Evolutionary conservation across 306 rosid species (phyloP), one percentile per base, ranked within the genome.

Genomic region (Boehmeria nivea): DNA sequence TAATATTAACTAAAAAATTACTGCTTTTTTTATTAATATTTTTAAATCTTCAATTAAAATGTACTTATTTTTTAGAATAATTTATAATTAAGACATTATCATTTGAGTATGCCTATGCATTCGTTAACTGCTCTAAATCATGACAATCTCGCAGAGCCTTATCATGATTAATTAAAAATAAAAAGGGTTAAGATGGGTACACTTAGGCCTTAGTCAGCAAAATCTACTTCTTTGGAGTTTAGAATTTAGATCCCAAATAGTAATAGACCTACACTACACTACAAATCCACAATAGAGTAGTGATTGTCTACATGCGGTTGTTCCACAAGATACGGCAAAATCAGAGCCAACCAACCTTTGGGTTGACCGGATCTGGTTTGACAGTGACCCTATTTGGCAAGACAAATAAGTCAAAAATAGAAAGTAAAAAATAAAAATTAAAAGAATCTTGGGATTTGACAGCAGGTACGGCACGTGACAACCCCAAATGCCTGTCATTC

Each of bases 401-500:
- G 40, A 40, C 45, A 40, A 31, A 31, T 40, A 40, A 40, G 15
- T 11, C 17, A 40, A 40, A 11, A 40, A 40, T 40, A 40, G 36
- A 31, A 31, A 31, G 22, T 6, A 36, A 43, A 59, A 43, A 48
- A 46, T 8, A 3, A 21, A 31, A 60, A 33, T 31, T 43, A 13
- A 31, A 20, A 54, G 59, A 54, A 54, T 54, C 48, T 14, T 40
- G 39, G 45, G 55, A 64, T 26, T 43, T 48, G 53, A 51, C 45
- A 33, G 57, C 63, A 54, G n/a, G 15, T 33, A 10, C 26, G 65
- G 54, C 84, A 81, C 82, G 77, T 78, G 84, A 70, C 53, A 1
- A 17, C n/a, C 49, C 53, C 22, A 19, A 49, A 21, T 12, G 55
- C 43, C 38, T 51, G 63, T 48, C 64, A 21, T 54, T 66, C 48